These are phyloP conservation scores for Ilyonectria robusta DNA, from an alignment of 2,329 filamentous ascomycete genomes.

Conservation along the genomic window DNA sequence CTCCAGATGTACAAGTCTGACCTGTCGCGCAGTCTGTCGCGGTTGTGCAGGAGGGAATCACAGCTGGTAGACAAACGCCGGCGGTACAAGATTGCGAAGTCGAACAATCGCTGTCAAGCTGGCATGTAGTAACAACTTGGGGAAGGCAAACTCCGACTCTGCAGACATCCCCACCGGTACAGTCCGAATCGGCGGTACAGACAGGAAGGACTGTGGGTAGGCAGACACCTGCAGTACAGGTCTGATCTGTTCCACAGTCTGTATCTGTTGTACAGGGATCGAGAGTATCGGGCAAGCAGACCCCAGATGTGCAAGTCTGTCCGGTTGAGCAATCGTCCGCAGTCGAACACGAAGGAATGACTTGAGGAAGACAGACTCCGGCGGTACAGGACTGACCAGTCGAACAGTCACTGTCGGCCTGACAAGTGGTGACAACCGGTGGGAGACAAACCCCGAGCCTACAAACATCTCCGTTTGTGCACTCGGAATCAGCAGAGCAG, in stretches of 20 bases:
- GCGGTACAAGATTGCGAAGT: too few relatives aligned
- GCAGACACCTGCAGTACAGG: too few relatives aligned
- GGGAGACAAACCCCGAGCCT: slow-evolving; percentile 19
- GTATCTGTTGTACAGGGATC: too few relatives aligned
- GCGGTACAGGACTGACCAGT: slow-evolving; percentile 4
- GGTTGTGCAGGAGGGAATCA: too few relatives aligned
- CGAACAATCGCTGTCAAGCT: too few relatives aligned
- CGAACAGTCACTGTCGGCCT: background rate
- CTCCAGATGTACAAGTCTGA: slow-evolving; percentile 2
- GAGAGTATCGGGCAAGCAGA: slow-evolving; percentile 10
- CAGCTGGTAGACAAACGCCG: too few relatives aligned
- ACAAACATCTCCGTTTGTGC: slow-evolving; percentile 9
- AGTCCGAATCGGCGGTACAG: too few relatives aligned
- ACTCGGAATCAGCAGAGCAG: background rate
- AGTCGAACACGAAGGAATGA: slow-evolving; percentile 1
- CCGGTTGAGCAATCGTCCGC: background rate
- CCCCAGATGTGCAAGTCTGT: slow-evolving; percentile 6
- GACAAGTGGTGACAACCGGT: background rate
- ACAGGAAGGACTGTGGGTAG: too few relatives aligned
- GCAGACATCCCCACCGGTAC: too few relatives aligned
- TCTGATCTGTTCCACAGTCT: too few relatives aligned
- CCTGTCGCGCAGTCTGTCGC: background rate
- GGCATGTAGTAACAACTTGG: too few relatives aligned
- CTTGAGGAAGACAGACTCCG: slow-evolving; percentile 9
- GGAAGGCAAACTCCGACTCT: too few relatives aligned